Evolutionary conservation across 2,329 filamentous ascomycete genomes (phyloP).

Genomic region (Hypoxylon sp.): DNA sequence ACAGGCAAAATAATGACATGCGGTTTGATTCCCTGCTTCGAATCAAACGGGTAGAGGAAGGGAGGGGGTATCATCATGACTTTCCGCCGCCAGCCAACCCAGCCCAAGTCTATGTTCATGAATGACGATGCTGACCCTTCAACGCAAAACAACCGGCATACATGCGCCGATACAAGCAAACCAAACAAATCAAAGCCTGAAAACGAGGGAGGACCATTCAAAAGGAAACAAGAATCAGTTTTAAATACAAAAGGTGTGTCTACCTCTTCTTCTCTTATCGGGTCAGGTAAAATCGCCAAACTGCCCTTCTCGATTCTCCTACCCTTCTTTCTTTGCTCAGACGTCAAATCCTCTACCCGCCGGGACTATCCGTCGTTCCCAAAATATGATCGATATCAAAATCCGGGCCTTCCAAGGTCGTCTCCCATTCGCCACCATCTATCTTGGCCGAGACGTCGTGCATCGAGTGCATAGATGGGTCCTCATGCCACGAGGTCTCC

Average conservation of each 20-base stretch:
- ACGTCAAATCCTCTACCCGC: conserved; percentile 19
- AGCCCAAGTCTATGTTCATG: conserved; percentile 36
- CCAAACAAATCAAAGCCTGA: conserved; percentile 12
- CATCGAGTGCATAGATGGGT: conserved; percentile 12
- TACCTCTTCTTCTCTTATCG: not conserved
- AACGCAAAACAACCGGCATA: conserved; percentile 5
- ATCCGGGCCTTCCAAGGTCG: conserved; percentile 27
- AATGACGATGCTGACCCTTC: conserved; percentile 16
- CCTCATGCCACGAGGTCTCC: conserved; percentile 44
- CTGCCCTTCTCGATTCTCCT: conserved; percentile 1
- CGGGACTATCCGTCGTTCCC: conserved; percentile 47
- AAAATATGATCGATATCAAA: conserved; percentile 49
- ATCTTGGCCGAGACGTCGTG: conserved; percentile 31
- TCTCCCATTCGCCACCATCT: conserved; percentile 46
- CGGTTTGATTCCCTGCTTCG: conserved; percentile 5
- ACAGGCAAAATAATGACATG: not conserved
- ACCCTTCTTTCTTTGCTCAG: not conserved
- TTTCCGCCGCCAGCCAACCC: conserved; percentile 21
- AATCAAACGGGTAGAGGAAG: conserved; percentile 4
- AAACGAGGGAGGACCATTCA: conserved; percentile 25
- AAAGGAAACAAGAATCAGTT: conserved; percentile 28
- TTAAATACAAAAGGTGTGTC: conserved; percentile 40
- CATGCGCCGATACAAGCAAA: conserved; percentile 27
- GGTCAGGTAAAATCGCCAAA: not conserved
- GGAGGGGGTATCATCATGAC: conserved; percentile 23